Conservation (phyloP, 371 early-diverging fungal species). For the Parasitella parasitica region DNA sequence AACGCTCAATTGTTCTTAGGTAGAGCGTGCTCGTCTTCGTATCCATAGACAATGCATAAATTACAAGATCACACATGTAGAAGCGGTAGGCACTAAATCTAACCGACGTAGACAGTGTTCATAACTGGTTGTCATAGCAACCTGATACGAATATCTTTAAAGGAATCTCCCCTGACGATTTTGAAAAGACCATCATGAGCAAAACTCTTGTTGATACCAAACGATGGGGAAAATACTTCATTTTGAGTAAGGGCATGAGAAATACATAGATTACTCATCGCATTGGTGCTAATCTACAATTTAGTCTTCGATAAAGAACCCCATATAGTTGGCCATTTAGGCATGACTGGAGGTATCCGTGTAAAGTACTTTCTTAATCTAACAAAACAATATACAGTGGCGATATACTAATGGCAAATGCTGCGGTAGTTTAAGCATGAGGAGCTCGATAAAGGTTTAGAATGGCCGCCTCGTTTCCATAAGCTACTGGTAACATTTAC, state of each 20-base stretch:
- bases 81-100: constrained; percentile 24
- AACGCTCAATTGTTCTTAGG: too few species aligned
- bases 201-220: constrained; percentile 48
- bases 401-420: not conserved
- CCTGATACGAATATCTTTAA: constrained; percentile 34
- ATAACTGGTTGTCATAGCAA: not conserved
- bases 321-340: constrained; percentile 56
- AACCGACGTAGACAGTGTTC: too few species aligned
- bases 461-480: constrained; percentile 61
- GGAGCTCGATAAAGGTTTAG: constrained; percentile 18
- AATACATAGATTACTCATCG: too few species aligned
- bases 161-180: constrained; percentile 18
- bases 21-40: constrained; percentile 40
- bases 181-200: constrained; percentile 34
- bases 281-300: too few species aligned
- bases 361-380: constrained; percentile 4
- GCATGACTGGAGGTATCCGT: constrained; percentile 54
- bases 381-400: too few species aligned
- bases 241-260: constrained; percentile 41
- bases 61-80: constrained; percentile 37
- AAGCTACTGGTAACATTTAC: constrained; percentile 46
- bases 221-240: constrained; percentile 64
- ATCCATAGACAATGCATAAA: constrained; percentile 42
- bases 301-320: constrained; percentile 38
- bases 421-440: constrained; percentile 36